These are phyloP conservation scores for Paradendryphiella salina DNA, from an alignment of 2,329 filamentous ascomycete genomes.

Conservation along the genomic window DNA sequence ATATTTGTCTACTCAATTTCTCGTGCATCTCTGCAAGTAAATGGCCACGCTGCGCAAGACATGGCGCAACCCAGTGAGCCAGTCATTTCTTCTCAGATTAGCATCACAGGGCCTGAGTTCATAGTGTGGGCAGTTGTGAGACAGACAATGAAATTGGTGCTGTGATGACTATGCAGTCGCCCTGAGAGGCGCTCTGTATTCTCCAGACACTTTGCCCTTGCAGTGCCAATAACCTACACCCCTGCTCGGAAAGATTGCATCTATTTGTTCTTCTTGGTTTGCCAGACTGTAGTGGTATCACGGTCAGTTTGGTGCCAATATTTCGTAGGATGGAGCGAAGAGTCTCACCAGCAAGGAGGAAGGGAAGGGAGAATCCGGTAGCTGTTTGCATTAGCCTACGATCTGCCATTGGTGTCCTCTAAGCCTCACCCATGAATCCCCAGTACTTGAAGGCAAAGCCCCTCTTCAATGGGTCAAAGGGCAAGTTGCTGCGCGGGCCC, in stretches of 20 bases:
- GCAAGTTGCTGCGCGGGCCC: conserved; percentile 90
- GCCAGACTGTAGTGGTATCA: conserved; percentile 59
- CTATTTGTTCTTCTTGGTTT: conserved; percentile 65
- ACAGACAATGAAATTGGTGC: conserved; percentile 45
- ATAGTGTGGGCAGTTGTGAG: conserved; percentile 11
- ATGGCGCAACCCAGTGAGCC: not conserved
- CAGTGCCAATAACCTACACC: conserved; percentile 22
- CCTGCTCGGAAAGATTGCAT: conserved; percentile 17
- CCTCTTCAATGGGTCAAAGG: conserved; percentile 93
- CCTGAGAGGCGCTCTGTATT: conserved; percentile 35
- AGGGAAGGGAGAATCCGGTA: conserved; percentile 62
- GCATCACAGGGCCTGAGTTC: not conserved
- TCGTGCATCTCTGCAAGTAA: not conserved
- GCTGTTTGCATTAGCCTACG: conserved; percentile 53
- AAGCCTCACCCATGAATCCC: conserved; percentile 68
- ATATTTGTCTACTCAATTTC: not conserved
- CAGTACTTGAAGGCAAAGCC: conserved; percentile 85
- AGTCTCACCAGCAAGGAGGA: conserved; percentile 65
- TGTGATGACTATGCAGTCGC: conserved; percentile 41
- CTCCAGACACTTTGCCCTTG: conserved; percentile 35
- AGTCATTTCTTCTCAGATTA: not conserved
- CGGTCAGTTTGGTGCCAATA: conserved; percentile 24
- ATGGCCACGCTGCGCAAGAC: not conserved
- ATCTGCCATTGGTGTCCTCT: conserved; percentile 20
- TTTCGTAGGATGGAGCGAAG: not conserved